Base-by-base conservation (phyloP, 768 basidiomycete genomes). In the Hygrocybe coccinea region DNA sequence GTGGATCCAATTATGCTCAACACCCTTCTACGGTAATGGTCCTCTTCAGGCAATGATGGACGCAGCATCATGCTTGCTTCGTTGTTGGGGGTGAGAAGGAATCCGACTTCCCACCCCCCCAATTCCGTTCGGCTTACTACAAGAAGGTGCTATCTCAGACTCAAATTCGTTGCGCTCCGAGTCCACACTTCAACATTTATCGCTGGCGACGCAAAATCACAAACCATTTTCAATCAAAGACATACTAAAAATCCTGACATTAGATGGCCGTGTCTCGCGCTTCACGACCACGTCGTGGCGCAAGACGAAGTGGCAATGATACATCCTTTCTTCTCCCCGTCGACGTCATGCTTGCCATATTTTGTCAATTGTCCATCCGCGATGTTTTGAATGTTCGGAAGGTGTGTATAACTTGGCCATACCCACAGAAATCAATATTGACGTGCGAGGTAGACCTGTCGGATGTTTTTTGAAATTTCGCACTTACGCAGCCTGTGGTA, bases 401-500 rank as follows among this genome's bases (percentile, higher is more conserved):
- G 70, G 85, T 82, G 47, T 43, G 6, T 12, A 19, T 45, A 11
- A 60, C 54, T 21, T 2, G 8, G 22, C n/a, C 25, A n/a, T 46
- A 15, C 39, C 29, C 5, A 1, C 33, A 37, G 9, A n/a, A 45
- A 38, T 5, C 44, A 19, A 39, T 39, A 36, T 24, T 2, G 53
- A 45, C 21, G 47, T n/a, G 24, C 29, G 36, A 34, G 47, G 1
- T 47, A 86, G 84, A 77, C 80, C 14, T 83, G 72, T 65, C 79
- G 67, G 56, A 57, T 59, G 2, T 73, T 84, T 29, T 56, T 62
- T 24, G 64, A 71, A 3, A 62, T 78, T 15, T 80, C 82, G 0
- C 75, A 71, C n/a, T 63, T 74, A 0, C 79, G 76, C 35, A 67
- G 72, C 38, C 70, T 85, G 38, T 86, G 84, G 85, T 65, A 69